Conservation (phyloP, 2,329 filamentous ascomycete genomes). For the Aureobasidium namibiae region DNA sequence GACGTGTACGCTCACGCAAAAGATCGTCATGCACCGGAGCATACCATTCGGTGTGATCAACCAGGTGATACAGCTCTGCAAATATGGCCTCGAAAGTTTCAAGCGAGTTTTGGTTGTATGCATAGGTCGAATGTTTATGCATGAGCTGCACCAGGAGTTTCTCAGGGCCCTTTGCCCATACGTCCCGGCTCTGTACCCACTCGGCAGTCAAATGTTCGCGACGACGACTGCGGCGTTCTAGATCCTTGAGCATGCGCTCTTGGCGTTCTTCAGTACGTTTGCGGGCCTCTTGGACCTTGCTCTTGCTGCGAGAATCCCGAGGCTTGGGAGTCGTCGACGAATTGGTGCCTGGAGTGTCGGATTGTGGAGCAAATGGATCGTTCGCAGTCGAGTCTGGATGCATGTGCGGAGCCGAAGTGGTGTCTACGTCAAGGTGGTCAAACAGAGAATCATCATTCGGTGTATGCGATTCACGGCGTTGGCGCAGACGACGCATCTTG, state of each 20-base stretch:
- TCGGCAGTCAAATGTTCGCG: constrained; percentile 30
- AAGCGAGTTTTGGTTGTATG: constrained; percentile 24
- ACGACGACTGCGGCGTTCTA: constrained; percentile 28
- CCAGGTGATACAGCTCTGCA: constrained; percentile 26
- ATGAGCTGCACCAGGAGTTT: constrained; percentile 27
- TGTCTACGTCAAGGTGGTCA: background rate
- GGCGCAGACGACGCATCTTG: constrained; percentile 25
- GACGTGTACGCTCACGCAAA: constrained; percentile 29
- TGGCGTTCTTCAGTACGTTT: constrained; percentile 28
- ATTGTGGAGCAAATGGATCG: constrained; percentile 3
- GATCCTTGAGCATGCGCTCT: constrained; percentile 28
- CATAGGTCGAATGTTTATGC: constrained; percentile 28
- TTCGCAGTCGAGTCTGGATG: constrained; percentile 2
- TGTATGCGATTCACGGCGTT: constrained; percentile 2
- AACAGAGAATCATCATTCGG: constrained; percentile 8
- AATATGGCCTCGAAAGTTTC: constrained; percentile 29
- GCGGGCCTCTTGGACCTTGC: constrained; percentile 31
- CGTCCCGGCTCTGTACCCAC: constrained; percentile 30
- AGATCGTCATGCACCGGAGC: constrained; percentile 28
- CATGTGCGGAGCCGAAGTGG: background rate
- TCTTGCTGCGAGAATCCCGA: constrained; percentile 29
- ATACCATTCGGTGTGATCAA: constrained; percentile 28
- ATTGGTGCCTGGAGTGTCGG: background rate
- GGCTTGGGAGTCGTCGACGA: constrained; percentile 14
- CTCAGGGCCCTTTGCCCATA: constrained; percentile 30